Base-by-base conservation (phyloP, 2,329 filamentous ascomycete species). In the Nemania abortiva region DNA sequence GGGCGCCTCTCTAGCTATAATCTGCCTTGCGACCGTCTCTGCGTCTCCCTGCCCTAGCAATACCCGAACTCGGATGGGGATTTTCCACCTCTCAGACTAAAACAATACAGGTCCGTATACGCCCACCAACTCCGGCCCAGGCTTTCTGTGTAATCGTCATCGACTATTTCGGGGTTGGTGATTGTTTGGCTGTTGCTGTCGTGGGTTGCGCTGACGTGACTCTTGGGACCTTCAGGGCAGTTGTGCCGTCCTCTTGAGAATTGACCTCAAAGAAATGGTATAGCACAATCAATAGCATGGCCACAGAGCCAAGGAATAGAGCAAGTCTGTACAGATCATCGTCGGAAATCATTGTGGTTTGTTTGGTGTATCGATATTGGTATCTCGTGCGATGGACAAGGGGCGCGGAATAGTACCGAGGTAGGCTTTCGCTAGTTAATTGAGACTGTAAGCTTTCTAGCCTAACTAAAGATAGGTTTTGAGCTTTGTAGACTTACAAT, bases 231-330 rank as follows among this genome's bases (percentile, higher is more conserved):
- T 79, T 77, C 56, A 78, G 72, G 55, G 71, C 67, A 52, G 74
- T 72, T 24, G 73, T 65, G 54, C 69, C 71, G 24, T 75, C 71
- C 15, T 81, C 79, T 66, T 75, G 85, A n/a, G 93, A 89, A 79
- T 99, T 98, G 84, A 97, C 89, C 81, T 98, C 95, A 77, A 99
- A 90, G 84, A 97, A 98, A 82, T 98, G 94, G 83, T 99, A 98
- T 31, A 97, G 83, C 34, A 99, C 90, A 74, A 98, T 98, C 70
- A 99, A 87, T 53, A 98, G 85, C 93, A 98, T 95, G 72, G 95
- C 90, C 49, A 91, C 88, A 64, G 90, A 92, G 84, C 96, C 96
- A 69, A 99, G 92, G 81, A 98, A 95, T 81, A 98, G 90, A 81
- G 96, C 95, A 34, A 99, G 89, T 71, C 88, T 88, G 87, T 98